Evolutionary conservation across 495 filamentous ascomycete species (phyloP).

Genomic region (Articulospora tetracladia): DNA sequence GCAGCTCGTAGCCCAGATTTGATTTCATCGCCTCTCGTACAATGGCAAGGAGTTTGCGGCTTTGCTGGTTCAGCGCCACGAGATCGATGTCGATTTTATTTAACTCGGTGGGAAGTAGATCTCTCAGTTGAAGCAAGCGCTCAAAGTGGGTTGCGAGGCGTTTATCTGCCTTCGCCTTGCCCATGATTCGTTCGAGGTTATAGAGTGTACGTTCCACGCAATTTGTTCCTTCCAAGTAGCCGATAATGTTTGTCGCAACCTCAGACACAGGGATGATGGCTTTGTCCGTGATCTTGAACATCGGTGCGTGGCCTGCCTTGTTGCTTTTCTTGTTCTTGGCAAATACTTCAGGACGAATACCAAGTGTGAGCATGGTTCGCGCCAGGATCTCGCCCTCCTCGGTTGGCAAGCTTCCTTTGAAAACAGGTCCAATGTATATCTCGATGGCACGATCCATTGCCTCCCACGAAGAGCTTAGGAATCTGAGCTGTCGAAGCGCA

Average conservation of each 20-base stretch:
- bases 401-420: neutral
- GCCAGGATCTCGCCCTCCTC: neutral
- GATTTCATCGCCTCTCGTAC: neutral
- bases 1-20: neutral
- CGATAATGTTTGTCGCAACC: neutral
- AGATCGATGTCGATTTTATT: neutral
- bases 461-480: neutral
- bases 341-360: neutral
- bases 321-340: neutral
- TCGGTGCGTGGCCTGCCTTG: neutral
- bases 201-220: neutral
- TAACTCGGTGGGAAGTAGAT: neutral
- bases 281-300: neutral
- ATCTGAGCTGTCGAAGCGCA: neutral
- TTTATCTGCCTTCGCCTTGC: neutral
- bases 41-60: neutral
- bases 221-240: neutral
- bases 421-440: neutral
- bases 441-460: neutral
- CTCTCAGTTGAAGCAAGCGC: neutral
- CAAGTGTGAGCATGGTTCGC: neutral
- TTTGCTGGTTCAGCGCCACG: neutral
- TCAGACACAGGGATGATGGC: neutral
- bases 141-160: neutral
- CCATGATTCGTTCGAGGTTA: neutral